Conservation (phyloP, 2,329 filamentous ascomycete species). For the Penicillium sp. region DNA sequence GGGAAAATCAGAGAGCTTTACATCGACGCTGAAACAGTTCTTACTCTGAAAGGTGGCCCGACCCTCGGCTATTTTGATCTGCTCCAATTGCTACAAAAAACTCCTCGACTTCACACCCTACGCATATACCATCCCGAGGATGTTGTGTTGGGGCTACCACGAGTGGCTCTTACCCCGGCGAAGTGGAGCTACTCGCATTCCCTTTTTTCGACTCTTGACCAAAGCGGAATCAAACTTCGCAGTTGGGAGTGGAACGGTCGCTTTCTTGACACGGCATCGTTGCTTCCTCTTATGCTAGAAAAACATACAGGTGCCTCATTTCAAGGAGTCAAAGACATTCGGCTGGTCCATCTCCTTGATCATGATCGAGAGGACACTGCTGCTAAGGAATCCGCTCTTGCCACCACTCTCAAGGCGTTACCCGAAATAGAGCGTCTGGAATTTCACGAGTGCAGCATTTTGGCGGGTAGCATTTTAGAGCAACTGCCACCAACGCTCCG, state of each 20-base stretch:
- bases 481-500: constrained; percentile 66
- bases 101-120: constrained; percentile 68
- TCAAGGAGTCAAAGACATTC: constrained; percentile 33
- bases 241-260: constrained; percentile 59
- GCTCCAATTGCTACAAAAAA: constrained; percentile 58
- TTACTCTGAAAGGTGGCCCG: constrained; percentile 55
- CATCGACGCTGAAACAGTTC: constrained; percentile 63
- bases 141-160: constrained; percentile 34
- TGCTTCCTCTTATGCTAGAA: constrained; percentile 51
- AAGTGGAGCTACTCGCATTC: constrained; percentile 70
- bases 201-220: constrained; percentile 65
- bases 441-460: constrained; percentile 72
- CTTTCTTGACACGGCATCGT: constrained; percentile 39
- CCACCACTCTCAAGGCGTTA: constrained; percentile 57
- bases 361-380: constrained; percentile 46
- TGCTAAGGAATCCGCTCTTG: constrained; percentile 33
- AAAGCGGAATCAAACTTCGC: constrained; percentile 47
- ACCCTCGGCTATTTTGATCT: constrained; percentile 58
- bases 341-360: constrained; percentile 37
- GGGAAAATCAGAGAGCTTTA: constrained; percentile 70
- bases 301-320: constrained; percentile 61
- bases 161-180: constrained; percentile 27
- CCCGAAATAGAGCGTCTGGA: constrained; percentile 65
- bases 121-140: constrained; percentile 72
- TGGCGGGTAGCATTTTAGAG: constrained; percentile 68